phyloP scores from a whole-genome alignment of 1,284 basidiomycete genomes.

The Puccinia triticina region DNA sequence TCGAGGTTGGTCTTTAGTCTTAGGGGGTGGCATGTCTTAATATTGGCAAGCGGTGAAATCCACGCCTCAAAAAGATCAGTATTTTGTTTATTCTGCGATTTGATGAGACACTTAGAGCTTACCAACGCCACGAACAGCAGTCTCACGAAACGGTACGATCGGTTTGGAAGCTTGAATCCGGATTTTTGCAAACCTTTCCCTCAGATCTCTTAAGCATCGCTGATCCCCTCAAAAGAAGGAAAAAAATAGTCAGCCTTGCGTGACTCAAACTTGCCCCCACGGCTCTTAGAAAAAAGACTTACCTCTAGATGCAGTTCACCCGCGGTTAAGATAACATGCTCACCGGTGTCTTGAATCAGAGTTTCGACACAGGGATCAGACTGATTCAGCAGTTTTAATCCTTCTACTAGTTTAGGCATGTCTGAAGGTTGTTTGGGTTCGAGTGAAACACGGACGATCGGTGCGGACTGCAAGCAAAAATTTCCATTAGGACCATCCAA shows the following conservation, averaged over 20 bases:
- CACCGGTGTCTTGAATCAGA: conserved; percentile 93
- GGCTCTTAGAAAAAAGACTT: conserved; percentile 53
- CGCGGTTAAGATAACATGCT: conserved; percentile 94
- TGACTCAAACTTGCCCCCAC: conserved; percentile 36
- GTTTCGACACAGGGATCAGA: conserved; percentile 97
- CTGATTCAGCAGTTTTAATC: conserved; percentile 86
- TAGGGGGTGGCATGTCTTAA: conserved; percentile 82
- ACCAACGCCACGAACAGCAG: conserved; percentile 79
- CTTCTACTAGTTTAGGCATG: conserved; percentile 85
- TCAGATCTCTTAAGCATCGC: conserved; percentile 91
- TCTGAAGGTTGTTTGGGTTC: conserved; percentile 66
- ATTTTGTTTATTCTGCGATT: conserved; percentile 1
- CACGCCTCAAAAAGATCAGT: conserved; percentile 19
- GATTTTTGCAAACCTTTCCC: conserved; percentile 89
- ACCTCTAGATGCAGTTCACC: conserved; percentile 96
- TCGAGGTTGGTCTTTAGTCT: conserved; percentile 71
- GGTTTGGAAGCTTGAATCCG: conserved; percentile 92
- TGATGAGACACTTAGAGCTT: conserved; percentile 53
- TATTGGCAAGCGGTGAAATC: background rate
- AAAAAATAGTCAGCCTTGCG: background rate
- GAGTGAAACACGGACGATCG: conserved; percentile 56
- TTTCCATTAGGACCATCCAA: background rate
- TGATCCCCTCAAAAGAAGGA: conserved; percentile 59
- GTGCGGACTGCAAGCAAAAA: conserved; percentile 53
- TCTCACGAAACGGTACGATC: conserved; percentile 97